Evolutionary conservation across 2,329 filamentous ascomycete species (phyloP), one percentile per base, ranked within the genome.

Genomic region (Botryosphaeria dothidea): DNA sequence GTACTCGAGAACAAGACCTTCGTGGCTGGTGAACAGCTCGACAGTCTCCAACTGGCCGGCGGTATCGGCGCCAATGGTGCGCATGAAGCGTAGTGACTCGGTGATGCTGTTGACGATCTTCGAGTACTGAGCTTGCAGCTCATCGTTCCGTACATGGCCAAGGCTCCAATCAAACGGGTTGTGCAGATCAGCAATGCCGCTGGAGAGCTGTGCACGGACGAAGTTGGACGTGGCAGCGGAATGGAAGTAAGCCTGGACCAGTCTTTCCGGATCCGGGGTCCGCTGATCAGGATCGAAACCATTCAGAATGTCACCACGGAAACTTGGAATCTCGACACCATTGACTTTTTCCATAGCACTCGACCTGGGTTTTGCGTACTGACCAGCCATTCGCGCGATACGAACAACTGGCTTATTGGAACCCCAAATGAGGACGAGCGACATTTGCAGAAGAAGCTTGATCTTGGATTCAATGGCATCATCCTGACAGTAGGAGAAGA

Each of bases 391-490:
- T 67, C 95, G 88, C 17, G 92, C 95, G 73, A 99, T 96, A 70
- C 95, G 88, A 54, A 99, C 92, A 3, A 99, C 93, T 5, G 92
- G 91, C 73, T 89, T 89, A 72, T 89, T 88, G 25, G 84, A 83
- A 41, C 92, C 95, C 90, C 93, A 97, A 76, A 98, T 93, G 66
- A 99, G 84, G 1, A 99, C 92, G 71, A 99, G 82, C 69, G 92
- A 96, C 94, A 99, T 98, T 81, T 99, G 95, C 66, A 99, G 83
- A 31, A 99, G 85, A 27, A 99, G 86, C 81, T 98, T 98, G 78
- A 98, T 92, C 83, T 98, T 99, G 68, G 92, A 90, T 80, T 98
- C 93, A 71, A 99, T 97, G 69, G 91, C 90, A 15, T 86, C 86
- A 76, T 93, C 90, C 71, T 91, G 89, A 79, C 95, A 99, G 83